Conservation (phyloP, 2,329 filamentous ascomycete species). For the Fusarium vanettenii region DNA sequence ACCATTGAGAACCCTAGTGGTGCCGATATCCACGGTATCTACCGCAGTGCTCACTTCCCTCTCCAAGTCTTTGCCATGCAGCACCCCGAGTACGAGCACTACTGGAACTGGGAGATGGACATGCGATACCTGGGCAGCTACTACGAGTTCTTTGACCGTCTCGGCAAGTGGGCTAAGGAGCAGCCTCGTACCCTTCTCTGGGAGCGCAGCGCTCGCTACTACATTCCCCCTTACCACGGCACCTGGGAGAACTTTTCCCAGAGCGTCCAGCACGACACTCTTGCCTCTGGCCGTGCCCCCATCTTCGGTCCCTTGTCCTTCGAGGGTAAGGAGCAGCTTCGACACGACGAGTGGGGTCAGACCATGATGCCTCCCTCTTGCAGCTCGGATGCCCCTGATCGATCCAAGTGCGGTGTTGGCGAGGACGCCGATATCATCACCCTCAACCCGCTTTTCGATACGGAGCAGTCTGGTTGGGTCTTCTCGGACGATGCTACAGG, state of each 20-base stretch:
- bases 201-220: slow-evolving; percentile 83
- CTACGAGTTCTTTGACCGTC: slow-evolving; percentile 78
- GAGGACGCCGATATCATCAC: slow-evolving; percentile 82
- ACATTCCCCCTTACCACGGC: slow-evolving; percentile 77
- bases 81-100: slow-evolving; percentile 73
- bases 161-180: slow-evolving; percentile 73
- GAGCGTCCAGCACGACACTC: slow-evolving; percentile 71
- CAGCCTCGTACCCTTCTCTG: slow-evolving; percentile 80
- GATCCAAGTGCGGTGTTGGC: slow-evolving; percentile 70
- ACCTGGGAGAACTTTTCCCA: slow-evolving; percentile 78
- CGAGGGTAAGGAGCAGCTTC: slow-evolving; percentile 58
- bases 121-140: slow-evolving; percentile 73
- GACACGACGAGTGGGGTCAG: slow-evolving; percentile 63
- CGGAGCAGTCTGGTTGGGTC: slow-evolving; percentile 77
- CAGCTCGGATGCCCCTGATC: slow-evolving; percentile 60
- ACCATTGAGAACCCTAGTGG: slow-evolving; percentile 69
- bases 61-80: slow-evolving; percentile 72
- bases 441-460: slow-evolving; percentile 81
- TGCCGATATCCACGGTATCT: slow-evolving; percentile 74
- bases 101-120: slow-evolving; percentile 80
- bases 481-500: slow-evolving; percentile 77
- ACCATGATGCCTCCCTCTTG: slow-evolving; percentile 67
- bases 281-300: slow-evolving; percentile 60
- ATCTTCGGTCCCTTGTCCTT: slow-evolving; percentile 77
- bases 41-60: slow-evolving; percentile 72